Conservation (phyloP, 257 asterid species). For the Ilex aquifolium region DNA sequence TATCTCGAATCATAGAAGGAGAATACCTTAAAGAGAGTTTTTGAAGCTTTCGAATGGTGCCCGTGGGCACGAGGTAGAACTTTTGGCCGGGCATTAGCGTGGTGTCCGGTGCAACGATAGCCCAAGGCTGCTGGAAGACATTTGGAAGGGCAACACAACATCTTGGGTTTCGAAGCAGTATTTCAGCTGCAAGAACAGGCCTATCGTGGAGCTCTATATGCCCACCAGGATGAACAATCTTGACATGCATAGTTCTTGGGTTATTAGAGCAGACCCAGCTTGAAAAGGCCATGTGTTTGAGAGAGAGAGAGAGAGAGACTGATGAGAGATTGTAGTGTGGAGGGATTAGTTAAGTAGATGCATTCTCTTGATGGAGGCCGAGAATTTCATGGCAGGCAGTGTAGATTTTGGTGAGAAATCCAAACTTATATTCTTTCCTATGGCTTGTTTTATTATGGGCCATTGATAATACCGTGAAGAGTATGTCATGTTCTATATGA, state of each 20-base stretch:
- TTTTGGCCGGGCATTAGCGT: slow-evolving; percentile 50
- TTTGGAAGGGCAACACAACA: slow-evolving; percentile 53
- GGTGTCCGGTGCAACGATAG: slow-evolving; percentile 46
- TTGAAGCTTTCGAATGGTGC: slow-evolving; percentile 49
- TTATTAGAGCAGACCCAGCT: slow-evolving; percentile 47
- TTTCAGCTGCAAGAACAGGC: slow-evolving; percentile 44
- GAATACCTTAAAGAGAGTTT: slow-evolving; percentile 19
- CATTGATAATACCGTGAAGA: too few relatives aligned
- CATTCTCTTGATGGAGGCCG: too few relatives aligned
- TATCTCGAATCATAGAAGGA: slow-evolving; percentile 4
- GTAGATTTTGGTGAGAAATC: too few relatives aligned
- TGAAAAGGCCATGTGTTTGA: slow-evolving; percentile 19
- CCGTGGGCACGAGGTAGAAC: slow-evolving; percentile 51
- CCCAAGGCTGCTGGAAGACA: slow-evolving; percentile 56
- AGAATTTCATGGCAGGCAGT: too few relatives aligned
- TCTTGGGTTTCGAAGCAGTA: slow-evolving; percentile 47
- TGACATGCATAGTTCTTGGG: slow-evolving; percentile 36
- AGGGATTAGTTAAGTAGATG: too few relatives aligned
- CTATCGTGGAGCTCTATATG: slow-evolving; percentile 66
- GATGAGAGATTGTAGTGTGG: too few relatives aligned
- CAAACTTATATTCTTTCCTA: too few relatives aligned
- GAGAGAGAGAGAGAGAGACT: too few relatives aligned
- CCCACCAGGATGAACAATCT: slow-evolving; percentile 69
- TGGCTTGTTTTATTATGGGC: too few relatives aligned
- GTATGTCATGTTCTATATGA: too few relatives aligned